phyloP scores from a whole-genome alignment of 2,329 filamentous ascomycete genomes.

The Aspergillus costaricaensis region DNA sequence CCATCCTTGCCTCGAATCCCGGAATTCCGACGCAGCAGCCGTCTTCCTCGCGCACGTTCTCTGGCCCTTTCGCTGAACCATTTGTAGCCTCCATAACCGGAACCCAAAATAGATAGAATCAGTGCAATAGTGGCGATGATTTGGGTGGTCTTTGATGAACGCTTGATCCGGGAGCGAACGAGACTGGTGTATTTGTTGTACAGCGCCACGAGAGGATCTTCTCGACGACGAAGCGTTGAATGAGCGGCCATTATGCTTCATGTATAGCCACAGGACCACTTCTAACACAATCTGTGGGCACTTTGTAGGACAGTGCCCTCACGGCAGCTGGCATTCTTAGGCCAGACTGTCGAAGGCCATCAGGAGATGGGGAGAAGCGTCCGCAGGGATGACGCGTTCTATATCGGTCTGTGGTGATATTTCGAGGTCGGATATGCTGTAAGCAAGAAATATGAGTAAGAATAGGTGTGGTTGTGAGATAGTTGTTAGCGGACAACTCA shows the following conservation, averaged over 20 bases:
- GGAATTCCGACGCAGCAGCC: slow-evolving; percentile 85
- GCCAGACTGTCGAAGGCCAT: slow-evolving; percentile 21
- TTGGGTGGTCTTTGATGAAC: slow-evolving; percentile 69
- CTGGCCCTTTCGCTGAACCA: slow-evolving; percentile 73
- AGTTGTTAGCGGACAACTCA: slow-evolving; percentile 9
- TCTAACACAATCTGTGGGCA: not conserved
- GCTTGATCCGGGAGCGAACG: slow-evolving; percentile 55
- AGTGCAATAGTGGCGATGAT: slow-evolving; percentile 76
- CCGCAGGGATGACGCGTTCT: slow-evolving; percentile 7
- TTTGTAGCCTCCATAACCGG: slow-evolving; percentile 74
- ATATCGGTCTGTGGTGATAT: not conserved
- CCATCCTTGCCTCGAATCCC: slow-evolving; percentile 93
- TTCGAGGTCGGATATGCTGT: not conserved
- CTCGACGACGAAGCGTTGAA: slow-evolving; percentile 72
- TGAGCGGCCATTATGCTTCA: slow-evolving; percentile 71
- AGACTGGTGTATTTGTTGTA: slow-evolving; percentile 53
- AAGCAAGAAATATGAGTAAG: not conserved
- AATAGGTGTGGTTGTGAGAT: not conserved
- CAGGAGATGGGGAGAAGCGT: slow-evolving; percentile 9
- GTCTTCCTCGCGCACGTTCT: slow-evolving; percentile 79
- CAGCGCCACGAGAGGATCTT: slow-evolving; percentile 68
- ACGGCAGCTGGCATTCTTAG: slow-evolving; percentile 19
- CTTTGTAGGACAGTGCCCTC: slow-evolving; percentile 10
- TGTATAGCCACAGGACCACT: not conserved
- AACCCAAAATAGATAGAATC: slow-evolving; percentile 73